Conservation (phyloP, 352 stramenopile genomes). For the Pythium utonaiense region DNA sequence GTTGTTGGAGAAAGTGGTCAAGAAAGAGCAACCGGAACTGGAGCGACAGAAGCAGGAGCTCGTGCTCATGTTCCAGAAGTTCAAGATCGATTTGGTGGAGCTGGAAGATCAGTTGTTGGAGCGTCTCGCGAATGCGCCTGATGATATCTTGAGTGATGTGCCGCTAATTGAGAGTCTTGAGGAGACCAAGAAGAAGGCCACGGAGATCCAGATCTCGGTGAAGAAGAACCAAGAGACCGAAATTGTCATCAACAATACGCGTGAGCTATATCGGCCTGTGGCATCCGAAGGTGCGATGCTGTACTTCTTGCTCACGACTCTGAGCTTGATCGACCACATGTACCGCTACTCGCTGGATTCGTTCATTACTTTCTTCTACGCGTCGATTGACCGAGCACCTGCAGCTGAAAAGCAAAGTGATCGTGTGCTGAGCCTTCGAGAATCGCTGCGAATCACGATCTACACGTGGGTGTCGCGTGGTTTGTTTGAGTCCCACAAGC, state of each 20-base stretch:
- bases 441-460: conserved; percentile 81
- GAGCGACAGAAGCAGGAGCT: conserved; percentile 88
- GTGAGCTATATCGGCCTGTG: conserved; percentile 89
- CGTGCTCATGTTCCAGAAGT: conserved; percentile 87
- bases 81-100: conserved; percentile 89
- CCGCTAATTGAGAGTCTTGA: conserved; percentile 90
- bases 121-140: conserved; percentile 85
- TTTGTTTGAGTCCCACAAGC: conserved; percentile 91
- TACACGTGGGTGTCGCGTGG: conserved; percentile 89
- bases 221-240: conserved; percentile 84
- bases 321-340: conserved; percentile 91
- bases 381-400: conserved; percentile 46
- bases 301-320: conserved; percentile 90
- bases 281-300: conserved; percentile 88
- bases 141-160: conserved; percentile 90
- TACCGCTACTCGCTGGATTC: conserved; percentile 93
- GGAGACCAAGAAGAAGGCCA: conserved; percentile 87
- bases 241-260: conserved; percentile 87
- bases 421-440: conserved; percentile 59
- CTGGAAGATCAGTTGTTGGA: conserved; percentile 90
- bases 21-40: conserved; percentile 83
- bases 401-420: conserved; percentile 53
- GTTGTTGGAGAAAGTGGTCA: conserved; percentile 85
- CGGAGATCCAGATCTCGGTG: conserved; percentile 82
- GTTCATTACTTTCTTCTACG: conserved; percentile 87